These are phyloP conservation scores for Leishmania martiniquensis DNA, from an alignment of 208 protist species.

Conservation along the genomic window DNA sequence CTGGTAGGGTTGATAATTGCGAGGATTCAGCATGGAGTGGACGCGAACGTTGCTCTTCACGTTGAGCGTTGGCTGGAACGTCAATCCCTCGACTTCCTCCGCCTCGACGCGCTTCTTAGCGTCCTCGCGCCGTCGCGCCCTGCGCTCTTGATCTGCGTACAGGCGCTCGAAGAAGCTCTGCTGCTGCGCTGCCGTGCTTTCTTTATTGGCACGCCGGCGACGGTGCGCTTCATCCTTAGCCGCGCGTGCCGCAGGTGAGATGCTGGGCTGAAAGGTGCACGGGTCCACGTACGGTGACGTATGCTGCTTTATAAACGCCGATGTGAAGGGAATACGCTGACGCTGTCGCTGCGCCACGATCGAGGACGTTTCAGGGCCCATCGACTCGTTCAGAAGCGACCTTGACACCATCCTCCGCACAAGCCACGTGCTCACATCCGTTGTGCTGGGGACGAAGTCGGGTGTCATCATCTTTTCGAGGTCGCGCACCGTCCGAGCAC, in stretches of 20 bases:
- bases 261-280: conserved; percentile 75
- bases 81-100: conserved; percentile 40
- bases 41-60: conserved; percentile 40
- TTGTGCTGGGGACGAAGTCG: conserved; percentile 67
- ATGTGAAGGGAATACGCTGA: conserved; percentile 37
- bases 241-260: conserved; percentile 41
- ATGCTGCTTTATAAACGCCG: conserved; percentile 61
- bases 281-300: conserved; percentile 60
- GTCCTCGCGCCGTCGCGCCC: conserved; percentile 14
- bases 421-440: conserved; percentile 48
- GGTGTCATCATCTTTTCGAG: conserved; percentile 58
- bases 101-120: conserved; percentile 43
- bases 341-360: conserved; percentile 31
- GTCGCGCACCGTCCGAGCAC: conserved; percentile 41
- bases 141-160: conserved; percentile 40
- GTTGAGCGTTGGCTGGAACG: conserved; percentile 58
- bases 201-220: not conserved
- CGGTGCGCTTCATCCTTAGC: conserved; percentile 13
- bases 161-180: conserved; percentile 32
- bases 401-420: conserved; percentile 58
- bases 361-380: conserved; percentile 28
- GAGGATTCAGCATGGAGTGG: conserved; percentile 54
- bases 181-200: not conserved
- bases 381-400: conserved; percentile 38
- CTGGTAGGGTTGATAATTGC: conserved; percentile 51